phyloP scores from a whole-genome alignment of 345 rosid species.

The Dimocarpus longan region DNA sequence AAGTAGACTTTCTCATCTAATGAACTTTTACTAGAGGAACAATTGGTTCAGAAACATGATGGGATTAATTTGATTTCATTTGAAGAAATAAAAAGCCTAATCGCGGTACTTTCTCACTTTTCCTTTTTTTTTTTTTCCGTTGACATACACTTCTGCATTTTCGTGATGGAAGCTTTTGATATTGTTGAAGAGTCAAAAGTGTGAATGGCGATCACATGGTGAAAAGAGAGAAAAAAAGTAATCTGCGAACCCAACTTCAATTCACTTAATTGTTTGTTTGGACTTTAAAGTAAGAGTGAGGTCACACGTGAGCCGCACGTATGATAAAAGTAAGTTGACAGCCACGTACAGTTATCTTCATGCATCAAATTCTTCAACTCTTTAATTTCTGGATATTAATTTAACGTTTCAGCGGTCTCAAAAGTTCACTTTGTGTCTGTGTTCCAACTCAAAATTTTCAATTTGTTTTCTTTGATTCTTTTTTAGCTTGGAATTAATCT shows the following conservation, averaged over 20 bases:
- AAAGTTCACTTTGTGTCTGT: neutral
- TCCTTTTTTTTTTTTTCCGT: too few relatives aligned
- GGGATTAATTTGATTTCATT: neutral
- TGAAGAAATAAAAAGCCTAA: neutral
- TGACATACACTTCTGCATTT: neutral
- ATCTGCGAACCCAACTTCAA: neutral
- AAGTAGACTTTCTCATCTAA: neutral
- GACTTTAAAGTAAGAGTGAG: neutral
- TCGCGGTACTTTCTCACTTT: neutral
- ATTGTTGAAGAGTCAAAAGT: conserved; percentile 1
- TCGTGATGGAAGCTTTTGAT: neutral
- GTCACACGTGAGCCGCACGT: conserved; percentile 33
- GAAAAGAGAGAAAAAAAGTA: neutral
- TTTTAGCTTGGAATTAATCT: too few relatives aligned
- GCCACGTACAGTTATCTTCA: neutral
- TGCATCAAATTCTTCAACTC: neutral
- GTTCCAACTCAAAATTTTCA: neutral
- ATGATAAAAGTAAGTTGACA: neutral
- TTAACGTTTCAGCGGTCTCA: neutral
- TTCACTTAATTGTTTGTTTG: neutral
- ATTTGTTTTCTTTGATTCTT: too few relatives aligned
- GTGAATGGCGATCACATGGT: conserved; percentile 38
- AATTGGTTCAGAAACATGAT: neutral
- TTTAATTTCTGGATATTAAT: too few relatives aligned
- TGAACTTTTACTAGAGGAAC: neutral